Percentiles rank a stretch among this genome's conserved stretches.
Conservation (phyloP, 805 yeast genomes). For the Cyberlindnera petersonii region DNA sequence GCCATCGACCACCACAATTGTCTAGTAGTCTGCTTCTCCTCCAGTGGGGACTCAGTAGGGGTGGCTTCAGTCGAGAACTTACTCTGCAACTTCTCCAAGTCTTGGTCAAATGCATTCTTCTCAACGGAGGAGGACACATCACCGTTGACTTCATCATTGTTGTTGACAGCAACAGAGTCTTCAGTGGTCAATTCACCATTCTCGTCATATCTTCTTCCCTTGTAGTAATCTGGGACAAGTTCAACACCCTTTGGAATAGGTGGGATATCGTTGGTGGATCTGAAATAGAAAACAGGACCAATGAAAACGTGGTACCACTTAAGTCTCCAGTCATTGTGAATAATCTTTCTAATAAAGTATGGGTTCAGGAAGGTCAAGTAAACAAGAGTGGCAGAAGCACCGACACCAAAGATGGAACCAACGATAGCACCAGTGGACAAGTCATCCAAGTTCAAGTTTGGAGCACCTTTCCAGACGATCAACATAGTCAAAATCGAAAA, state of each 20-base stretch:
- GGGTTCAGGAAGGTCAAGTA: constrained; percentile 58
- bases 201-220: constrained; percentile 45
- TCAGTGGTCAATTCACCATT: constrained; percentile 4
- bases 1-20: constrained; percentile 36
- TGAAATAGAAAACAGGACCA: constrained; percentile 57
- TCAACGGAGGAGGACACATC: constrained; percentile 19
- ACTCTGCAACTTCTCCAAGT: constrained; percentile 20
- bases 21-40: constrained; percentile 33
- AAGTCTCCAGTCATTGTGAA: constrained; percentile 64
- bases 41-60: constrained; percentile 19
- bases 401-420: constrained; percentile 64
- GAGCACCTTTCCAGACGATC: constrained; percentile 80
- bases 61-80: constrained; percentile 9
- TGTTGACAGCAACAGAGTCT: constrained; percentile 5
- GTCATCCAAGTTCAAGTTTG: constrained; percentile 53
- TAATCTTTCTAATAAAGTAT: constrained; percentile 54
- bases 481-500: constrained; percentile 67
- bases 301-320: constrained; percentile 49
- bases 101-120: constrained; percentile 23
- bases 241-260: constrained; percentile 60
- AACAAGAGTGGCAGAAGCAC: constrained; percentile 48
- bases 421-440: constrained; percentile 49
- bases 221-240: constrained; percentile 60
- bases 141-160: constrained; percentile 5
- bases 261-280: constrained; percentile 53